phyloP scores from a whole-genome alignment of 2,329 filamentous ascomycete species.

The Mycocentrospora acerina region DNA sequence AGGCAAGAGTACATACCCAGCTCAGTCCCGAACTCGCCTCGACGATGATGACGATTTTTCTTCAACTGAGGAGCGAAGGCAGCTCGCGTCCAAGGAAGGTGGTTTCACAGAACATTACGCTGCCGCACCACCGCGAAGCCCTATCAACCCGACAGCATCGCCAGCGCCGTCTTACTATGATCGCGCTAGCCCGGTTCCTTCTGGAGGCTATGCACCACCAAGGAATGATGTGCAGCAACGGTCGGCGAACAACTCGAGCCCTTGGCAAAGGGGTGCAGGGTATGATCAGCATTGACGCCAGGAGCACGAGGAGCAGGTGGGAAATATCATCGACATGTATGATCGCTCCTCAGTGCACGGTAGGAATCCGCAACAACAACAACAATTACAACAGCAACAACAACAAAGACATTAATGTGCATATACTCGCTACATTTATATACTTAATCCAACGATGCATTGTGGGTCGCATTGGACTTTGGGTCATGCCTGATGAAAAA shows the following conservation, averaged over 20 bases:
- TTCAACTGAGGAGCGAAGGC: constrained; percentile 47
- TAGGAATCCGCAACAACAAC: constrained; percentile 9
- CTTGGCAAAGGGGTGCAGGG: constrained; percentile 66
- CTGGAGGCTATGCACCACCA: constrained; percentile 1
- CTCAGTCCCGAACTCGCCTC: constrained; percentile 55
- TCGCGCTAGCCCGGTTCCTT: constrained; percentile 38
- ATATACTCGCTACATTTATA: constrained; percentile 21
- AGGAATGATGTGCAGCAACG: constrained; percentile 41
- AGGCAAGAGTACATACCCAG: constrained; percentile 47
- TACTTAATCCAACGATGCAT: constrained; percentile 28
- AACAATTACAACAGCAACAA: constrained; percentile 26
- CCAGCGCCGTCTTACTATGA: constrained; percentile 35
- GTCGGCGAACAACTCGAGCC: constrained; percentile 58
- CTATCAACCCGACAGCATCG: constrained; percentile 35
- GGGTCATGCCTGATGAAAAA: constrained; percentile 25
- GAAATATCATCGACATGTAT: constrained; percentile 40
- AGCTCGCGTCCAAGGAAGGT: constrained; percentile 36
- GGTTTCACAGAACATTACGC: constrained; percentile 46
- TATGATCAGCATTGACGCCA: constrained; percentile 57
- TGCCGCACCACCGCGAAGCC: constrained; percentile 50
- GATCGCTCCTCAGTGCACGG: constrained; percentile 31
- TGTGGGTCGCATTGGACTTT: constrained; percentile 20
- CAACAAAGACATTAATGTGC: constrained; percentile 28
- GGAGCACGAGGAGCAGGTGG: constrained; percentile 40
- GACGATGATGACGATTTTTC: constrained; percentile 73